A percentile compares a stretch with the other conserved stretches of the same genome.
These are phyloP conservation scores for Cordyceps pruinosa DNA, from an alignment of 2,329 filamentous ascomycete species.

Conservation along the genomic window DNA sequence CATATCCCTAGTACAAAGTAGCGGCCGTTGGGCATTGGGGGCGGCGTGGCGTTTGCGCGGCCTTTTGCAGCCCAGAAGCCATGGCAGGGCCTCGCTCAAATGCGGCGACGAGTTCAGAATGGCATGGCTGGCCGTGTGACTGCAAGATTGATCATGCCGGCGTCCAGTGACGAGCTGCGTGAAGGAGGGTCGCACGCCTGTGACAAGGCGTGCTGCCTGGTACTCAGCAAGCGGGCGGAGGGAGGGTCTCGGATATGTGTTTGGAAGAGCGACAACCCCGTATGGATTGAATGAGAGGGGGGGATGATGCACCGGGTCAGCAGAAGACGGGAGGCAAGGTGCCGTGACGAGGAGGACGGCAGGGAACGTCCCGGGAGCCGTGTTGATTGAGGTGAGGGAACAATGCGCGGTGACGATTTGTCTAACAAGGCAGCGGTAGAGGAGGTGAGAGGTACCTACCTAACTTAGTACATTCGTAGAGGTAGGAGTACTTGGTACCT, in stretches of 20 bases:
- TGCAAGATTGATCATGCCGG: neutral
- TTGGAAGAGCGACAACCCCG: neutral
- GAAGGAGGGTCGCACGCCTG: slow-evolving; percentile 4
- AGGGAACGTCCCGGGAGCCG: neutral
- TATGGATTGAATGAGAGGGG: neutral
- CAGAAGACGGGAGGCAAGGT: neutral
- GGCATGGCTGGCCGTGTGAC: neutral
- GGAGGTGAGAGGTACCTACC: too few relatives aligned
- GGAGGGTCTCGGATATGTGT: slow-evolving; percentile 4
- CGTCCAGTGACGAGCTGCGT: neutral
- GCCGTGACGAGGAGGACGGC: neutral
- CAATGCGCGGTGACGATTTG: neutral
- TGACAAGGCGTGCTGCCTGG: neutral
- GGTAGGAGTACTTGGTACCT: too few relatives aligned
- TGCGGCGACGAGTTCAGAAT: neutral
- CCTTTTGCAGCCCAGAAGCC: neutral
- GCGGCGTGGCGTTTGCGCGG: neutral
- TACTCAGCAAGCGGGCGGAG: neutral
- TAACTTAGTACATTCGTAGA: too few relatives aligned
- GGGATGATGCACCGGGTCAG: neutral
- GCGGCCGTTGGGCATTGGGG: neutral
- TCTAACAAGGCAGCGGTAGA: too few relatives aligned
- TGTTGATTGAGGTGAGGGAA: neutral
- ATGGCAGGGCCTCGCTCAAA: neutral
- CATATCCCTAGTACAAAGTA: too few relatives aligned